Evolutionary conservation across 2,329 filamentous ascomycete genomes (phyloP), one percentile per base, ranked within the genome.

Genomic region (Metarhizium sp.): DNA sequence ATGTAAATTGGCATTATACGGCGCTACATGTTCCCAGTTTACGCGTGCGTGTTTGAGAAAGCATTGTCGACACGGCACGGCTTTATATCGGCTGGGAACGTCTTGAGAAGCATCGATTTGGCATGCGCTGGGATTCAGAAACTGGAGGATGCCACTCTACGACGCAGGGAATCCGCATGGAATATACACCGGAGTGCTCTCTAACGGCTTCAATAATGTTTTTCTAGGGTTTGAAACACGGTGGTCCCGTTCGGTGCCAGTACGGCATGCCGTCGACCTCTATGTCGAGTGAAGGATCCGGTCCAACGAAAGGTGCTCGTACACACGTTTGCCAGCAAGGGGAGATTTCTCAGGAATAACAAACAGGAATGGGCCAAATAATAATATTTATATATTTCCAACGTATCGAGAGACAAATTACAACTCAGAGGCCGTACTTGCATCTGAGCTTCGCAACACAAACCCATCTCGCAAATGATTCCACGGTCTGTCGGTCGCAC

Each of bases 31-130:
- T 29, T 50, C 11, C 11, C 34, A 11, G 6, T 2, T 13, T 47
- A 18, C 6, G 11, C 18, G 6, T 2, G 11, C 6, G 11, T 10
- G 11, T 40, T 6, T 13, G 47, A 18, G 16, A n/a, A 11, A 5
- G 4, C 4, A n/a, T 6, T 25, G 46, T 29, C 4, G 10, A 5
- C 14, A 7, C 3, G 43, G 38, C 20, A 8, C 25, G 16, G 32
- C 14, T 56, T 56, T 51, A 56, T 56, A 56, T 56, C 51, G 46
- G 30, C 14, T 16, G 16, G 13, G 30, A 20, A 14, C n/a, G 51
- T 47, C 55, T 53, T 56, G 51, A 53, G 13, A 29, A 29, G 13
- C 25, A 29, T 48, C 13, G 20, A 30, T 48, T 18, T 30, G 11
- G 25, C 45, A 48, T 30, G 16, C 13, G 32, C 13, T 14, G 18